phyloP scores from a whole-genome alignment of 345 rosid genomes.

The Acer yangbiense region DNA sequence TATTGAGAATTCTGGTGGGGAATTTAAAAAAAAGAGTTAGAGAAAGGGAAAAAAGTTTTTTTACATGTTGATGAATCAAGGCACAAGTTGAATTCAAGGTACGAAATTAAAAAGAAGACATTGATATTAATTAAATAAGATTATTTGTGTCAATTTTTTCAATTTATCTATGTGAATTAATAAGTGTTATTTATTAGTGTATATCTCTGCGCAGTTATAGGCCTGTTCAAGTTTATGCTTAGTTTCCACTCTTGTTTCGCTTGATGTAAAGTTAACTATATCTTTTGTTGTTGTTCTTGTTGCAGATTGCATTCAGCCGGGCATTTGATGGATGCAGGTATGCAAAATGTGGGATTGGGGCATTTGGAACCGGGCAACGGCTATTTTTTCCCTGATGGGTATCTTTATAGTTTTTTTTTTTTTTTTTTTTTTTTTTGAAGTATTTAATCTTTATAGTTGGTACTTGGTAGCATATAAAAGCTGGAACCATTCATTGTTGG shows the following conservation, averaged over 20 bases:
- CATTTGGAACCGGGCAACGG: constrained; percentile 79
- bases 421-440: too few species aligned
- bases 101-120: too few species aligned
- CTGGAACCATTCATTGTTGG: not conserved
- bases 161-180: too few species aligned
- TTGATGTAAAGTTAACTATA: not conserved
- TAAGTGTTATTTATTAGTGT: too few species aligned
- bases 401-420: too few species aligned
- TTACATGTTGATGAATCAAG: constrained; percentile 66
- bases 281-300: not conserved
- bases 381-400: constrained; percentile 89
- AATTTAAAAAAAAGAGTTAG: constrained; percentile 32
- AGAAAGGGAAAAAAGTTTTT: constrained; percentile 47
- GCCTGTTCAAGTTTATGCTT: not conserved
- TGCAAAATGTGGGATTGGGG: constrained; percentile 65
- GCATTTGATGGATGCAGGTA: constrained; percentile 70
- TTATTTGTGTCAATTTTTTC: too few species aligned
- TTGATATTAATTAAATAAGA: too few species aligned
- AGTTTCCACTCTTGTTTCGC: not conserved
- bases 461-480: not conserved
- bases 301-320: constrained; percentile 88
- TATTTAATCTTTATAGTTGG: too few species aligned
- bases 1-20: constrained; percentile 38
- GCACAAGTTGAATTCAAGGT: constrained; percentile 78
- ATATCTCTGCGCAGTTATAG: too few species aligned